These are phyloP conservation scores for Peronospora destructor DNA, from an alignment of 352 stramenopile species.

Conservation along the genomic window DNA sequence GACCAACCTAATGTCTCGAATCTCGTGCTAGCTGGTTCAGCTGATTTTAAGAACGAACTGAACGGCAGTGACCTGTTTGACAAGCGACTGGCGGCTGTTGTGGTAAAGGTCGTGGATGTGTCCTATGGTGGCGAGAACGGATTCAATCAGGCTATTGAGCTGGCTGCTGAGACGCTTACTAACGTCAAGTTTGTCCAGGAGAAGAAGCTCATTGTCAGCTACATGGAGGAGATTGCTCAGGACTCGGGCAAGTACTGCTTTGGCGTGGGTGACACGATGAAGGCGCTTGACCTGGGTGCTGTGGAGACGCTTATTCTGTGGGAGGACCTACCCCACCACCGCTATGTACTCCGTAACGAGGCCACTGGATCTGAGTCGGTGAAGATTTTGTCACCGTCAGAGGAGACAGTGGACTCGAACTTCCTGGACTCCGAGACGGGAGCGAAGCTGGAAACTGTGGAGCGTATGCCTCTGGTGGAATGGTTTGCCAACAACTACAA, in stretches of 20 bases:
- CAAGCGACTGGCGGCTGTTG: slow-evolving; percentile 90
- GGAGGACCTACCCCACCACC: slow-evolving; percentile 96
- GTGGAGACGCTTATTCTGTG: slow-evolving; percentile 99
- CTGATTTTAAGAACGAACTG: slow-evolving; percentile 99
- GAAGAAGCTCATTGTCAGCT: slow-evolving; percentile 98
- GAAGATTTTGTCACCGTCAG: slow-evolving; percentile 72
- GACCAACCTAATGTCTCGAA: slow-evolving; percentile 96
- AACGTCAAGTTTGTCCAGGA: slow-evolving; percentile 99
- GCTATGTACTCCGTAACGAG: slow-evolving; percentile 92
- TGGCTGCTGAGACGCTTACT: slow-evolving; percentile 93
- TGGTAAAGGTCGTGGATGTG: slow-evolving; percentile 99
- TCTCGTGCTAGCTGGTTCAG: slow-evolving; percentile 96
- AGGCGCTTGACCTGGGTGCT: slow-evolving; percentile 95
- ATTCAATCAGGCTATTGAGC: slow-evolving; percentile 99
- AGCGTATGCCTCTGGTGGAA: slow-evolving; percentile 96
- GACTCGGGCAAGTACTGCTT: slow-evolving; percentile 99
- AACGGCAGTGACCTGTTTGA: slow-evolving; percentile 96
- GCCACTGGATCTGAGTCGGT: slow-evolving; percentile 77
- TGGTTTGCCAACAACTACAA: slow-evolving; percentile 99
- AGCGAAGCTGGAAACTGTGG: slow-evolving; percentile 95
- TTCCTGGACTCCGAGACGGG: slow-evolving; percentile 94
- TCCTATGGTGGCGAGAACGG: slow-evolving; percentile 98
- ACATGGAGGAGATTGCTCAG: slow-evolving; percentile 99
- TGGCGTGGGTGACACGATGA: slow-evolving; percentile 97
- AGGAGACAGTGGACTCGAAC: slow-evolving; percentile 92